Evolutionary conservation across 345 rosid genomes (phyloP), one percentile per base, ranked within the genome.

Genomic region (Syzygium grande): DNA sequence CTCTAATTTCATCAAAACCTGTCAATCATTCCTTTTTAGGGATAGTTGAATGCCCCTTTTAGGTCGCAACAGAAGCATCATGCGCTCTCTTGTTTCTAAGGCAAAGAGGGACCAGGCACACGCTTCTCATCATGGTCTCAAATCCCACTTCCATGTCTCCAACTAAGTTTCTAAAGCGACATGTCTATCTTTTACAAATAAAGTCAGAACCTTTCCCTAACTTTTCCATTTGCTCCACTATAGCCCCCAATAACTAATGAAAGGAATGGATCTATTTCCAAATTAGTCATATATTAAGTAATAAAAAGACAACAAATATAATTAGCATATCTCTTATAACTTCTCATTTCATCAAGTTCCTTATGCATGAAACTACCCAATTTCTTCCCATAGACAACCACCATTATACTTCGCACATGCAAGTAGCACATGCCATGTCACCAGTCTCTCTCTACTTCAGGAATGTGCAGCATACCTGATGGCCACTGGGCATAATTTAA

Each of bases 401-500:
- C 22, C 43, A 30, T 43, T 43, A 43, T 34, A 68, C 23, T 68
- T 19, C 25, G 46, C 46, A 34, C 46, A 68, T 17, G 80, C 79
- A 68, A 17, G 23, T 34, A 17, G 46, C 46, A 3, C 13, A 5
- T 17, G 46, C 79, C 46, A 19, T 34, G 79, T 68, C 46, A 34
- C 11, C 34, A 68, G 79, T 68, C 79, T 68, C 46, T 34, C 46
- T 68, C 41, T 34, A 68, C 46, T 21, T 68, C 79, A 16, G 25
- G 65, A 88, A 68, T 68, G 79, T 91, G 92, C 92, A 96, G 98
- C 98, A 63, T 95, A 95, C 87, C 97, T 97, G 83, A 92, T 95
- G 98, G 98, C 95, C 43, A 91, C 95, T 96, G 83, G 96, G 97
- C 86, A 97, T 95, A 88, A 96, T 96, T 91, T 90, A 95, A 90